phyloP scores from a whole-genome alignment of 140 eudicot genomes.

The Flaveria floridana region DNA sequence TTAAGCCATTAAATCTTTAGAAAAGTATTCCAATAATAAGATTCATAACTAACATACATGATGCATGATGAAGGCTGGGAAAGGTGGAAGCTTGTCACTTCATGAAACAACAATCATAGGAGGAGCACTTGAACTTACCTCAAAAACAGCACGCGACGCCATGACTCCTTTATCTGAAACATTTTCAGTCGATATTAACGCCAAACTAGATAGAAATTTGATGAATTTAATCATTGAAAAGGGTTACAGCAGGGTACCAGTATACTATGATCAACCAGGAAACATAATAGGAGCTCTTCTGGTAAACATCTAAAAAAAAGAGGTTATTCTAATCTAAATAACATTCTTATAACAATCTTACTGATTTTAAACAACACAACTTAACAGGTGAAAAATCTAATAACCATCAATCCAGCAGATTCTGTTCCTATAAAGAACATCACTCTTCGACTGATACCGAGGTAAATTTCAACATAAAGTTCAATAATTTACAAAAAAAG shows the following conservation, averaged over 20 bases:
- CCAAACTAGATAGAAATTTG: conserved; percentile 56
- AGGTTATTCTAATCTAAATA: not conserved
- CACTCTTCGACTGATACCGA: conserved; percentile 80
- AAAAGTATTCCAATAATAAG: conserved; percentile 1
- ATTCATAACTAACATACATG: not conserved
- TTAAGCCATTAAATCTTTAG: not conserved
- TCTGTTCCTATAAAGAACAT: conserved; percentile 74
- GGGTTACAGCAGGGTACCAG: conserved; percentile 92
- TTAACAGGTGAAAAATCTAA: conserved; percentile 65
- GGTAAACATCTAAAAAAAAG: conserved; percentile 39
- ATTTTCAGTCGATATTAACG: conserved; percentile 70
- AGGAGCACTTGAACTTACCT: conserved; percentile 86
- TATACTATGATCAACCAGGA: conserved; percentile 78
- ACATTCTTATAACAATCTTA: not conserved
- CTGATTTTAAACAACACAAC: conserved; percentile 17
- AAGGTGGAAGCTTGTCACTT: conserved; percentile 86
- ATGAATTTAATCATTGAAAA: conserved; percentile 63
- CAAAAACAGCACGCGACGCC: conserved; percentile 86
- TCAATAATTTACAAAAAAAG: not conserved
- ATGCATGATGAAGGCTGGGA: conserved; percentile 67
- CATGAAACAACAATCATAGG: conserved; percentile 91
- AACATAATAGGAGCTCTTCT: conserved; percentile 76
- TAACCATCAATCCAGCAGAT: conserved; percentile 74
- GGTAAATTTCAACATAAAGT: conserved; percentile 42
- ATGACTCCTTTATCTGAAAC: conserved; percentile 84